Conservation (phyloP, 225 moss, liverwort and hornwort genomes). For the Pseudisothecium myosuroides region DNA sequence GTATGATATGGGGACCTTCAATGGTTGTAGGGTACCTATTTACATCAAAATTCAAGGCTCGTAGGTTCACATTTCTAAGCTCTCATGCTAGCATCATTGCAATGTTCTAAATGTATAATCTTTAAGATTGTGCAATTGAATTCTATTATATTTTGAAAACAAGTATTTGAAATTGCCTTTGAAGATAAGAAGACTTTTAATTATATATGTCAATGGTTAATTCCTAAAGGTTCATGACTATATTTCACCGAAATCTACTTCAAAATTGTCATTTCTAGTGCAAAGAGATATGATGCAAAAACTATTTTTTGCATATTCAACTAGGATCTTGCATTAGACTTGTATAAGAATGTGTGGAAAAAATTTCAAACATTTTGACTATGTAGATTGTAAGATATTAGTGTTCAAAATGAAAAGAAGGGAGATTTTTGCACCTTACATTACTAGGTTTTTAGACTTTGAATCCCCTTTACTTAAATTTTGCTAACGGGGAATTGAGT, state of each 20-base stretch:
- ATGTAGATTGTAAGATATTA: not conserved
- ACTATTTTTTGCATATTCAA: not conserved
- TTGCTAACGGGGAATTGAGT: too few relatives aligned
- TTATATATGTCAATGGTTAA: not conserved
- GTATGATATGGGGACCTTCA: too few relatives aligned
- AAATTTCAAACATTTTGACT: not conserved
- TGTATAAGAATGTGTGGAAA: not conserved
- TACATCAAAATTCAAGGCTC: too few relatives aligned
- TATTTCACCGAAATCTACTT: not conserved
- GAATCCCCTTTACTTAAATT: not conserved
- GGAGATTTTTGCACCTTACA: not conserved
- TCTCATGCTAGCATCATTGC: rapidly evolving
- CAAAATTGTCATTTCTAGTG: not conserved
- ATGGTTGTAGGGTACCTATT: too few relatives aligned
- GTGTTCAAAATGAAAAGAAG: not conserved
- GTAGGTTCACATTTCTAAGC: too few relatives aligned
- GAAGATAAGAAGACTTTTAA: not conserved
- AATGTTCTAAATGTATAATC: too few relatives aligned
- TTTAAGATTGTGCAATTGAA: not conserved
- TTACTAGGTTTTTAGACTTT: not conserved
- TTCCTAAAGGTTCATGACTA: not conserved
- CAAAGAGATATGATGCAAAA: not conserved
- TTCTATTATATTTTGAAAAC: not conserved
- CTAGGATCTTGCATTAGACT: too few relatives aligned
- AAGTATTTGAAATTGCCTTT: not conserved